phyloP scores from a whole-genome alignment of 2,329 filamentous ascomycete species.

The Verruconis gallopava region DNA sequence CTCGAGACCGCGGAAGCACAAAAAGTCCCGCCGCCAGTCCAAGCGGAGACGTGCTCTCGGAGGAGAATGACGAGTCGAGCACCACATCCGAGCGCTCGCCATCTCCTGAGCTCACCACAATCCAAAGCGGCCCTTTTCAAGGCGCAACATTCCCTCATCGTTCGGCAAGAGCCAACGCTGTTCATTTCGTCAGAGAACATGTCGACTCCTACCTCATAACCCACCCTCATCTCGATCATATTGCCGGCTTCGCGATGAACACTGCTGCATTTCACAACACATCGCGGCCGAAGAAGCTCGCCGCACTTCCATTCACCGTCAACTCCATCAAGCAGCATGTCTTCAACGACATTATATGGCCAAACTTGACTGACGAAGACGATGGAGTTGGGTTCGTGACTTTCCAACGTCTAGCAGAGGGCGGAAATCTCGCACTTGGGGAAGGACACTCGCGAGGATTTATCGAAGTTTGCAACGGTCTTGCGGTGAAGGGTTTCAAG shows the following conservation, averaged over 20 bases:
- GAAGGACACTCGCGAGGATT: slow-evolving; percentile 73
- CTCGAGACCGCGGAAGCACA: not conserved
- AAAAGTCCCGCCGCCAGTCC: not conserved
- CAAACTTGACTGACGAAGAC: slow-evolving; percentile 91
- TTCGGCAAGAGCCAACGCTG: slow-evolving; percentile 62
- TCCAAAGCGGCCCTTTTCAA: slow-evolving; percentile 58
- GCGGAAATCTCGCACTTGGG: slow-evolving; percentile 72
- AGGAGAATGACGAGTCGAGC: not conserved
- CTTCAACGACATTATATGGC: slow-evolving; percentile 98
- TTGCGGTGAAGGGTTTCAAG: slow-evolving; percentile 77
- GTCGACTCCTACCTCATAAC: slow-evolving; percentile 87
- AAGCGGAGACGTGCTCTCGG: slow-evolving; percentile 9
- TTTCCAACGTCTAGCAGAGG: slow-evolving; percentile 77
- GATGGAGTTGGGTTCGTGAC: slow-evolving; percentile 86
- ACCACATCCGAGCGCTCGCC: slow-evolving; percentile 22
- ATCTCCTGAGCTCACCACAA: slow-evolving; percentile 41
- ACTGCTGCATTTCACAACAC: slow-evolving; percentile 73
- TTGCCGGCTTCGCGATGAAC: slow-evolving; percentile 84
- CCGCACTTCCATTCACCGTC: slow-evolving; percentile 79
- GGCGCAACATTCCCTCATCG: slow-evolving; percentile 58
- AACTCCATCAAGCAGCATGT: slow-evolving; percentile 85
- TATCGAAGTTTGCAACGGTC: slow-evolving; percentile 72
- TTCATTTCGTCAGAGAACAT: slow-evolving; percentile 63
- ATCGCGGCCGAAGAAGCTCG: slow-evolving; percentile 67
- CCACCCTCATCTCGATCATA: slow-evolving; percentile 92